Conservation (phyloP, 2,329 filamentous ascomycete species). For the Nectriaceae sp. region DNA sequence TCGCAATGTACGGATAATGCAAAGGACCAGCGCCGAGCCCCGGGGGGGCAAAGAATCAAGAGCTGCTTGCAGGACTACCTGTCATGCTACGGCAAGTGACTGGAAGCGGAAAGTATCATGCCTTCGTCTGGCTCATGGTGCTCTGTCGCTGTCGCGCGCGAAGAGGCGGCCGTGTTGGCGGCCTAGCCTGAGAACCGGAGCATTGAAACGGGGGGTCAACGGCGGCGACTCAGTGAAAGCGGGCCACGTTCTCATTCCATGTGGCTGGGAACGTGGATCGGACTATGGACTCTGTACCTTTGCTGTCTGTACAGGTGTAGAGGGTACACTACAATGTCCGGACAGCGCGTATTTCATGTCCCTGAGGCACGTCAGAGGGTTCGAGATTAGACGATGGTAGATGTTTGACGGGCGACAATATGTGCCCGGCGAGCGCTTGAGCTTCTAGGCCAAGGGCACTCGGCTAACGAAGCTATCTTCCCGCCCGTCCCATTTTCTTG, state of each 20-base stretch:
- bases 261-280: constrained; percentile 26
- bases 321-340: too few relatives aligned
- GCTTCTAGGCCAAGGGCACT: not conserved
- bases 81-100: constrained; percentile 17
- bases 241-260: constrained; percentile 32
- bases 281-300: not conserved
- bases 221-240: constrained; percentile 31
- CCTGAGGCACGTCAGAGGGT: constrained; percentile 8
- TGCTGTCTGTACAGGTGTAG: not conserved
- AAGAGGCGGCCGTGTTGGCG: constrained; percentile 26
- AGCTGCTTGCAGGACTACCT: constrained; percentile 15
- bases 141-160: constrained; percentile 24
- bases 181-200: constrained; percentile 22
- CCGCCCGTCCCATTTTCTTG: too few relatives aligned
- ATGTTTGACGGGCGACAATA: not conserved
- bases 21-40: constrained; percentile 4
- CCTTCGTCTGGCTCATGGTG: constrained; percentile 16
- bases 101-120: constrained; percentile 26
- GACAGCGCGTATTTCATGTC: constrained; percentile 4
- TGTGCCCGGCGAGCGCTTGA: not conserved
- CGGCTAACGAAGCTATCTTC: too few relatives aligned
- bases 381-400: not conserved
- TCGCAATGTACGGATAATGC: not conserved
- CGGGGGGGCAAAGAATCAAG: constrained; percentile 21
- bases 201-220: constrained; percentile 22